These are phyloP conservation scores for Yamadazyma membranifaciens DNA, from an alignment of 1,139 yeast species.

Conservation along the genomic window DNA sequence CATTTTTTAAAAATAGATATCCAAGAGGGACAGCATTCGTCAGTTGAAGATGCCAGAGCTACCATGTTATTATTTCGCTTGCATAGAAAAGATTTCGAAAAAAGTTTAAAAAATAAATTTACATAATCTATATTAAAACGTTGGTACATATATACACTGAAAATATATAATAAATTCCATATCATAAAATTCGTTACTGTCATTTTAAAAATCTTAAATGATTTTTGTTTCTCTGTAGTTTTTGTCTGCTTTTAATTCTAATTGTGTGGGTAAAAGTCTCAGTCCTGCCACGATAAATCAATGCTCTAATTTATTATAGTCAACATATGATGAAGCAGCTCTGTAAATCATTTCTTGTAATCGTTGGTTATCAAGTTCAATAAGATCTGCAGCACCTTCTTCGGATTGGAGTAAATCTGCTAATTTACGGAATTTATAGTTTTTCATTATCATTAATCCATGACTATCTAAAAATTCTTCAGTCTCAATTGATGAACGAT, in stretches of 20 bases:
- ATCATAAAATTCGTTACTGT: not conserved
- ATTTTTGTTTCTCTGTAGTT: not conserved
- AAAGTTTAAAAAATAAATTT: slow-evolving; percentile 7
- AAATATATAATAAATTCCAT: not conserved
- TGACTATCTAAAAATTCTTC: slow-evolving; percentile 18
- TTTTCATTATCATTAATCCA: slow-evolving; percentile 14
- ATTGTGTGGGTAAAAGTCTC: not conserved
- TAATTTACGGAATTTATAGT: slow-evolving; percentile 18
- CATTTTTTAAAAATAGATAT: slow-evolving; percentile 60
- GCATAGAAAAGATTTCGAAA: slow-evolving; percentile 62
- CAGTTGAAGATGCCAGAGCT: slow-evolving; percentile 88
- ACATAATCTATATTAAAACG: not conserved
- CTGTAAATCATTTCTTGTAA: slow-evolving; percentile 40
- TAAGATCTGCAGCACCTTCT: slow-evolving; percentile 17
- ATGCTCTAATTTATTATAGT: slow-evolving; percentile 37
- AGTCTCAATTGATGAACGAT: slow-evolving; percentile 15
- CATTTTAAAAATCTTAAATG: not conserved
- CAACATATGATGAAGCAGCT: slow-evolving; percentile 38
- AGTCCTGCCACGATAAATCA: slow-evolving; percentile 9
- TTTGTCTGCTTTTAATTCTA: not conserved
- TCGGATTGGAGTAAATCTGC: slow-evolving; percentile 13
- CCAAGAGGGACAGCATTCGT: slow-evolving; percentile 77
- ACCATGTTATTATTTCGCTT: slow-evolving; percentile 75
- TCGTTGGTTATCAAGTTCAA: slow-evolving; percentile 22
- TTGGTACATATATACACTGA: not conserved